Evolutionary conservation across 352 stramenopile species (phyloP).

Genomic region (Globisporangium viniferum): DNA sequence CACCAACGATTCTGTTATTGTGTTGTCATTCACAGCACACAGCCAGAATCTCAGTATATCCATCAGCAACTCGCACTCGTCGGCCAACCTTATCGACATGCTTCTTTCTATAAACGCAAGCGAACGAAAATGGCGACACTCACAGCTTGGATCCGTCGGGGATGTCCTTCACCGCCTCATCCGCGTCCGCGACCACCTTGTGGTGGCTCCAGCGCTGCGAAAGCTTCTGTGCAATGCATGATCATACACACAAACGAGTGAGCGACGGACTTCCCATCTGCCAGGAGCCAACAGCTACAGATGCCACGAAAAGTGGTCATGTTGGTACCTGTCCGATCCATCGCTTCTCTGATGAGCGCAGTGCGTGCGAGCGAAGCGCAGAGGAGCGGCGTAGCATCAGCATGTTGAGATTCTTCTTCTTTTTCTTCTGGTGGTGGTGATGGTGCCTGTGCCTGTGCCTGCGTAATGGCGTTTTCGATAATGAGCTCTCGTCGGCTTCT

Average conservation of each 20-base stretch:
- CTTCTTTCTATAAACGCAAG: not conserved
- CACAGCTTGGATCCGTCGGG: slow-evolving; percentile 68
- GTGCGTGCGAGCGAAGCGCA: not conserved
- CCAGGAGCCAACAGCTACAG: too few relatives aligned
- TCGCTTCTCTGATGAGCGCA: not conserved
- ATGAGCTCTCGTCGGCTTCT: not conserved
- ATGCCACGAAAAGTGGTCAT: too few relatives aligned
- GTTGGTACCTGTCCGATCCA: not conserved
- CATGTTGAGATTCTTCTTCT: not conserved
- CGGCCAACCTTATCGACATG: too few relatives aligned
- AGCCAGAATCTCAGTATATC: not conserved
- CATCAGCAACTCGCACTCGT: not conserved
- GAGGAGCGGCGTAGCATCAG: not conserved
- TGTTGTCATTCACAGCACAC: not conserved
- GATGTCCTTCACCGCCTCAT: slow-evolving; percentile 78
- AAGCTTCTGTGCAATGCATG: not conserved
- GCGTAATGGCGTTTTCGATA: not conserved
- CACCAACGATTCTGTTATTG: slow-evolving; percentile 68
- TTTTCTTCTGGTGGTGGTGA: not conserved
- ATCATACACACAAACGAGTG: not conserved
- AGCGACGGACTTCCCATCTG: not conserved
- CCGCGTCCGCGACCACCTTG: slow-evolving; percentile 70
- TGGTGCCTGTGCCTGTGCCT: too few relatives aligned
- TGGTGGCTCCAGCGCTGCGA: slow-evolving; percentile 28
- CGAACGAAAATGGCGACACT: not conserved